Conservation (phyloP, 2,329 filamentous ascomycete species). For the Chaetomium strumarium region DNA sequence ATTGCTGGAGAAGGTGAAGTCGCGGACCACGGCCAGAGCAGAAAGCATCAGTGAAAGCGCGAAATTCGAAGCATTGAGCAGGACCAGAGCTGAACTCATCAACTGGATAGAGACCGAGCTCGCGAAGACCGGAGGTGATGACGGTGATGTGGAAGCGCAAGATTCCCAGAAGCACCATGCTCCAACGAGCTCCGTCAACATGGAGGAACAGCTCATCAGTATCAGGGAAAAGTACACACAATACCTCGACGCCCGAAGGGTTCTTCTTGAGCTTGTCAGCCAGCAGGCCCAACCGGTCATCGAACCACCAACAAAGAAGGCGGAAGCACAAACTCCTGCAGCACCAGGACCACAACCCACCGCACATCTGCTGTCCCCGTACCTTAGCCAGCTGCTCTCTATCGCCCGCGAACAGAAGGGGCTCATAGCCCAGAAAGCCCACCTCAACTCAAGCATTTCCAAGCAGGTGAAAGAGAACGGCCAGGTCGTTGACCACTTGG, state of each 20-base stretch:
- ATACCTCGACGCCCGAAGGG: constrained; percentile 46
- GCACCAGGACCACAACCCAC: constrained; percentile 22
- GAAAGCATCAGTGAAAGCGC: constrained; percentile 32
- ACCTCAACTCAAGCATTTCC: constrained; percentile 45
- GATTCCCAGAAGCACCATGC: constrained; percentile 22
- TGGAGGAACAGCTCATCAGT: constrained; percentile 37
- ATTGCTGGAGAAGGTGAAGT: constrained; percentile 43
- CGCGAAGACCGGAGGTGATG: constrained; percentile 40
- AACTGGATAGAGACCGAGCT: constrained; percentile 61
- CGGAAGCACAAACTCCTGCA: constrained; percentile 3
- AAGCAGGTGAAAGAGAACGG: constrained; percentile 47
- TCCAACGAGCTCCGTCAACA: constrained; percentile 23
- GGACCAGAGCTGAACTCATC: constrained; percentile 55
- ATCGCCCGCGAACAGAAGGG: constrained; percentile 52
- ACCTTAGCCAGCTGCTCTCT: constrained; percentile 47
- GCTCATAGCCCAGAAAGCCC: constrained; percentile 52
- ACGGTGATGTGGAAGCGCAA: constrained; percentile 27
- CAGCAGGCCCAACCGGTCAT: constrained; percentile 17
- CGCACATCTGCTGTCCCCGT: constrained; percentile 48
- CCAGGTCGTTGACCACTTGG: constrained; percentile 47
- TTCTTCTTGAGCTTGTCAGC: constrained; percentile 39
- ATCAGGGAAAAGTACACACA: constrained; percentile 50
- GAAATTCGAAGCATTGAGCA: constrained; percentile 48
- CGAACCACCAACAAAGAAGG: constrained; percentile 13
- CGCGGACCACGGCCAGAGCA: constrained; percentile 33